phyloP scores from a whole-genome alignment of 1,284 basidiomycete species.

The Vanrija sp. region DNA sequence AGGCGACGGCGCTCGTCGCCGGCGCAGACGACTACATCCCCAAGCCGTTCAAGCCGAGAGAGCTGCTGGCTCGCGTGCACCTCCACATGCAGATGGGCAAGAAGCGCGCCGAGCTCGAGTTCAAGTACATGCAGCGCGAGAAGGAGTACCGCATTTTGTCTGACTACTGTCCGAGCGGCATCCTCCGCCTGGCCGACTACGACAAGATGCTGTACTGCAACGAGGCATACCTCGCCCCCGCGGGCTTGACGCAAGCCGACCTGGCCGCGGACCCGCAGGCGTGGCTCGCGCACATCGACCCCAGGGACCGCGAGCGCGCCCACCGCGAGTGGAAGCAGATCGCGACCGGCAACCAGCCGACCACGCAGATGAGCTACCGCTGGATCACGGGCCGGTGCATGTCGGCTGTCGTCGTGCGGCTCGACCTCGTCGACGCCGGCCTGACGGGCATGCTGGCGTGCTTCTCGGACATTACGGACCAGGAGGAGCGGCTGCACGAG shows the following conservation, averaged over 20 bases:
- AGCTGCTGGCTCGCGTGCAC: conserved; percentile 44
- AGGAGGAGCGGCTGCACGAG: conserved; percentile 29
- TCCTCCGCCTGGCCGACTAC: conserved; percentile 27
- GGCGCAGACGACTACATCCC: conserved; percentile 43
- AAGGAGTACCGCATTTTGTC: conserved; percentile 32
- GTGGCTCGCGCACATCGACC: not conserved
- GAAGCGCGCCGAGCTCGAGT: conserved; percentile 23
- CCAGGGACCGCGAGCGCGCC: not conserved
- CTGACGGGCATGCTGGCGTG: conserved; percentile 42
- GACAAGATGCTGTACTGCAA: conserved; percentile 33
- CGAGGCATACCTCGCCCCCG: conserved; percentile 22
- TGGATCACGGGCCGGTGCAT: conserved; percentile 34
- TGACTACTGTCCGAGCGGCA: conserved; percentile 42
- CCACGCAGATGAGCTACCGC: conserved; percentile 28
- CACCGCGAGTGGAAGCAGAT: conserved; percentile 12
- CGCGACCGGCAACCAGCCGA: conserved; percentile 1
- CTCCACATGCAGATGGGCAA: conserved; percentile 34
- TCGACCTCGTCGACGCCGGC: conserved; percentile 29
- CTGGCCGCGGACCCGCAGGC: not conserved
- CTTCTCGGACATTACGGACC: conserved; percentile 37
- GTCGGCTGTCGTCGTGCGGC: conserved; percentile 32
- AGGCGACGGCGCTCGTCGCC: conserved; percentile 29
- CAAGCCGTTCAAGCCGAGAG: conserved; percentile 35
- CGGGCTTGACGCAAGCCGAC: not conserved
- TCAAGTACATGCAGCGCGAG: conserved; percentile 24